Evolutionary conservation across 1,139 yeast genomes (phyloP).

Genomic region (Pichia sp.): DNA sequence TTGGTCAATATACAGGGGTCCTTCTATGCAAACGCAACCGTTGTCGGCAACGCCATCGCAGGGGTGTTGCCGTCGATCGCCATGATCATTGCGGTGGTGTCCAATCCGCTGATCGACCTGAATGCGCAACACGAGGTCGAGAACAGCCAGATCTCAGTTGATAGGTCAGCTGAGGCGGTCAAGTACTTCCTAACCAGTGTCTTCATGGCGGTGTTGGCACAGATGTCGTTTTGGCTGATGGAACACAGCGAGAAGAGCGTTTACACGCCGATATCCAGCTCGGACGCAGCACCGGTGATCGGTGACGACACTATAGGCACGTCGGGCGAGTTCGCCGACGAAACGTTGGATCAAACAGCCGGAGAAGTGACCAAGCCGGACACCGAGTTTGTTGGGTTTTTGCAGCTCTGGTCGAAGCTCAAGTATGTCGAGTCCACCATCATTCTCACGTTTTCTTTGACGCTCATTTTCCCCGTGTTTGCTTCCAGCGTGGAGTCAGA

Average conservation of each 20-base stretch:
- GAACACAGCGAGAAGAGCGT: constrained; percentile 23
- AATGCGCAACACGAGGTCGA: constrained; percentile 11
- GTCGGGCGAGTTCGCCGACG: constrained; percentile 1
- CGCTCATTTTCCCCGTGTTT: constrained; percentile 84
- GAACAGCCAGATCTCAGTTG: constrained; percentile 4
- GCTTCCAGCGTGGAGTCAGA: constrained; percentile 63
- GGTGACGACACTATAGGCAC: too few relatives aligned
- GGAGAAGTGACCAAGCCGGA: constrained; percentile 1
- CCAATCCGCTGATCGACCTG: constrained; percentile 23
- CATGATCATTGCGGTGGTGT: constrained; percentile 54
- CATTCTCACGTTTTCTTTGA: constrained; percentile 68
- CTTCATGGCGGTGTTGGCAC: constrained; percentile 49
- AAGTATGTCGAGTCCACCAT: constrained; percentile 64
- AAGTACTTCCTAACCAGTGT: constrained; percentile 70
- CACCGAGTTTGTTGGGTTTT: constrained; percentile 28
- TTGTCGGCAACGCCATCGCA: constrained; percentile 93
- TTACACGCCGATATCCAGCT: background rate
- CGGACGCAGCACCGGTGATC: background rate
- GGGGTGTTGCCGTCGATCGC: constrained; percentile 87
- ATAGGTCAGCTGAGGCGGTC: constrained; percentile 31
- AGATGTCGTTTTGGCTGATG: constrained; percentile 32
- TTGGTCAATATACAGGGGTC: constrained; percentile 76
- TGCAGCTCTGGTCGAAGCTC: constrained; percentile 53
- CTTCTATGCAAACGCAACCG: constrained; percentile 76
- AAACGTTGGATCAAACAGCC: constrained; percentile 2